Evolutionary conservation across 2,329 filamentous ascomycete species (phyloP), one percentile per base, ranked within the genome.

Genomic region (Geosmithia putterillii): DNA sequence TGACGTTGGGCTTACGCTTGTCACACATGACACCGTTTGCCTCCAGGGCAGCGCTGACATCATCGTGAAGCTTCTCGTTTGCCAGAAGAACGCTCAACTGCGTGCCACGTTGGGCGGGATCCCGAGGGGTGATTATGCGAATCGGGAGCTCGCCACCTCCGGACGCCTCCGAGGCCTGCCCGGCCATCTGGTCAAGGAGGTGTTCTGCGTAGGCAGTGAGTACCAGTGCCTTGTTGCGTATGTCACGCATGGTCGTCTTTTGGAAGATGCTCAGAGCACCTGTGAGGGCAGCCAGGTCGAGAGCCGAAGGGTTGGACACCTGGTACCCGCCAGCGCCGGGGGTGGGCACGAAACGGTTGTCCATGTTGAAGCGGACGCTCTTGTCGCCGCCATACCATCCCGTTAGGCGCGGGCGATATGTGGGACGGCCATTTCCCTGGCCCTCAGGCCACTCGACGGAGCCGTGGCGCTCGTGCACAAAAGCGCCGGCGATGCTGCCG

Each of bases 341-440:
- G 7, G 85, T 84, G 4, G 88, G 86, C 36, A 79, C 67, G 61
- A 94, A 94, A 45, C 70, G 67, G 61, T 87, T 90, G 45, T 81
- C 78, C 88, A 95, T 95, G 50, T 77, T 71, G 66, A 95, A 94
- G 14, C 88, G 73, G 28, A 77, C 78, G 41, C 66, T 62, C 61
- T 87, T 87, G 62, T 88, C 82, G 43, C 79, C 81, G 42, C 88
- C 88, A 75, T 90, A 95, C 88, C 88, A 95, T 20, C 88, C 89
- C 28, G 77, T 71, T 2, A 95, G 67, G 4, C 88, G 74, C 5
- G 77, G 80, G 15, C 71, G 70, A 55, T 80, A 89, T 0, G 49
- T 45, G 0, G 60, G 60, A 41, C 48, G 52, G 3, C 48, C 52
- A n/a, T 12, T 18, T 12, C 65, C 61, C 2, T 58, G 57, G 7